Evolutionary conservation across 1,284 basidiomycete species (phyloP), one percentile per base, ranked within the genome.

Genomic region (Ceratobasidium sp.): DNA sequence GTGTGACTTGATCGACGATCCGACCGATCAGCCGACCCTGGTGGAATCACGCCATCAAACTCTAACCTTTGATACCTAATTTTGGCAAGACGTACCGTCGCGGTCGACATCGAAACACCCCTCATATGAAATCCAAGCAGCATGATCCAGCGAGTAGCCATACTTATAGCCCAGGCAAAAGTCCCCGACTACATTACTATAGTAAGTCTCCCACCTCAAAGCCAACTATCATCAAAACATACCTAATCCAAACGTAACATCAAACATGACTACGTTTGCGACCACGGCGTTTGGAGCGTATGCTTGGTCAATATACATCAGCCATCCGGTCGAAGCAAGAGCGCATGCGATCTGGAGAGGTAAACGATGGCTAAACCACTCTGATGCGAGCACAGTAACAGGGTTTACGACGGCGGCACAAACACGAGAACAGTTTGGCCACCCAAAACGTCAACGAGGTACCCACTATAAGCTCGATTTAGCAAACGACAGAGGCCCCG

Each of bases 381-480:
- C 57, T 2, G 3, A 40, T n/a, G 56, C 28, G 2, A 26, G n/a
- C n/a, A 59, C 26, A 69, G 28, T 52, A 46, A 52, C 66, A 48
- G 4, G 23, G 87, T 92, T 66, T 83, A 95, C 94, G 46, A 94
- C 85, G 28, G 95, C 90, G n/a, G 96, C 95, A 13, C 97, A 97
- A 92, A 93, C n/a, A 99, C 88, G 2, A 99, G 87, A 81, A 99
- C 98, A 2, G 93, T 88, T 0, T 97, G 91, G 66, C 97, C 90
- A 15, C 97, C 97, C 90, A 94, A 95, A 2, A 92, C 90, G 83
- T 99, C 97, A 75, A 98, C 94, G 62, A 99, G 90, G 85, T 95
- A 96, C 97, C 97, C 99, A 3, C 96, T 96, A 75, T 81, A 23
- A 46, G 23, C 20, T 15, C n/a, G 17, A 17, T 20, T 50, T 20